Evolutionary conservation across 1,284 basidiomycete species (phyloP).

Genomic region (Nidula niveotomentosa): DNA sequence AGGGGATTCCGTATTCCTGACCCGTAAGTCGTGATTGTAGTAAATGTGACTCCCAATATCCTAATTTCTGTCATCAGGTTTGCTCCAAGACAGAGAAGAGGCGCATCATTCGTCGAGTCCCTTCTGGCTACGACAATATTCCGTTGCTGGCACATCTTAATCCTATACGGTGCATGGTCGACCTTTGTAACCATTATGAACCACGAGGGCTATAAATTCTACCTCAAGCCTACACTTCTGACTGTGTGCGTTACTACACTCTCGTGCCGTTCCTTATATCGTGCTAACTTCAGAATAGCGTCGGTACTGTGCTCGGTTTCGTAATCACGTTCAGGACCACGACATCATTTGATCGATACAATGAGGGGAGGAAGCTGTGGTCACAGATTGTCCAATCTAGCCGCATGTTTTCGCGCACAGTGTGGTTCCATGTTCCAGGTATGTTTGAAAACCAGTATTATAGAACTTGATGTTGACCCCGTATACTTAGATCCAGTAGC

Average conservation of each 20-base stretch:
- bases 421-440: conserved; percentile 70
- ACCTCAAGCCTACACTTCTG: conserved; percentile 50
- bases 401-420: conserved; percentile 53
- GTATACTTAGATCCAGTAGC: too few relatives aligned
- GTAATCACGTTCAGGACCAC: conserved; percentile 70
- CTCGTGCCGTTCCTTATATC: too few relatives aligned
- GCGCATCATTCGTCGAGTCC: conserved; percentile 44
- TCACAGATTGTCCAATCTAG: conserved; percentile 62
- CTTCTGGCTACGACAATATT: conserved; percentile 62
- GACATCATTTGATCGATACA: conserved; percentile 74
- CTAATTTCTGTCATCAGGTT: conserved; percentile 22
- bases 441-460: not conserved
- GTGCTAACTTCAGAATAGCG: conserved; percentile 23
- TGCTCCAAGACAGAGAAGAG: conserved; percentile 35
- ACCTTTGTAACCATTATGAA: conserved; percentile 54
- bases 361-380: conserved; percentile 72
- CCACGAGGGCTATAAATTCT: conserved; percentile 39
- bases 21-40: conserved; percentile 21
- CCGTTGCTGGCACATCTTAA: conserved; percentile 65
- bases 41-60: too few relatives aligned
- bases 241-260: conserved; percentile 48
- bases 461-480: too few relatives aligned
- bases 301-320: conserved; percentile 68
- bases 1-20: conserved; percentile 31
- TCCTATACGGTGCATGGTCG: conserved; percentile 63